Conservation (phyloP, 2,329 filamentous ascomycete genomes). For the Sarocladiaceae sp. region DNA sequence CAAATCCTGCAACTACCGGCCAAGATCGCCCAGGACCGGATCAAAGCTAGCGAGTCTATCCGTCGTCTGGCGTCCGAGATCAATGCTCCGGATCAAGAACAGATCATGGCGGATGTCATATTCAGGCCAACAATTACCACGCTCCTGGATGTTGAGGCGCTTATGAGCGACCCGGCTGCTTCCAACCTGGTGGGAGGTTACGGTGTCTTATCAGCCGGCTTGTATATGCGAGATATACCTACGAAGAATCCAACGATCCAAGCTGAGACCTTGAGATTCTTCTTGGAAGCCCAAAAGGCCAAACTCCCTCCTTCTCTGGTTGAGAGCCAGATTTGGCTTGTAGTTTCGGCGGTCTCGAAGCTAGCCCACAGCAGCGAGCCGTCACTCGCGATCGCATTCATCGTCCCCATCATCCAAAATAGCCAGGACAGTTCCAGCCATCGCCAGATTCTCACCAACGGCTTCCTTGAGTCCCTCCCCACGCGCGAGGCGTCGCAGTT, state of each 20-base stretch:
- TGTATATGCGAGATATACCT: constrained; percentile 14
- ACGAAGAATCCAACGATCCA: constrained; percentile 11
- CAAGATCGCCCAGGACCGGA: neutral
- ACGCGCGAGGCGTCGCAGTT: constrained; percentile 20
- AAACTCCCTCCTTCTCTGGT: constrained; percentile 14
- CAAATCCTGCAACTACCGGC: neutral
- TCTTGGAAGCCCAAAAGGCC: constrained; percentile 16
- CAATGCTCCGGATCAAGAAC: neutral
- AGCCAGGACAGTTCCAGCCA: constrained; percentile 28
- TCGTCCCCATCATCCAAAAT: constrained; percentile 25
- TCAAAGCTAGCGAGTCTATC: neutral
- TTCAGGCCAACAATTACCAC: constrained; percentile 27
- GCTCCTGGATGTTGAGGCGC: constrained; percentile 21
- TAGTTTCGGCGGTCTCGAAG: constrained; percentile 17
- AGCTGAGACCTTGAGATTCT: constrained; percentile 16
- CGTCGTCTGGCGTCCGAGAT: neutral
- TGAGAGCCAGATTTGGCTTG: constrained; percentile 11
- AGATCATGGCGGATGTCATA: constrained; percentile 13
- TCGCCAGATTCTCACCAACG: constrained; percentile 21
- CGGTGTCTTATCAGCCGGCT: neutral
- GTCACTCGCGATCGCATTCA: constrained; percentile 22
- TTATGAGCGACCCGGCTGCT: constrained; percentile 2
- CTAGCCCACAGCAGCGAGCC: constrained; percentile 26
- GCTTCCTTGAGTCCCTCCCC: constrained; percentile 23
- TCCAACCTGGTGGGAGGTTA: neutral